These are phyloP conservation scores for Withania somnifera DNA, from an alignment of 305 asterid genomes.

Conservation along the genomic window DNA sequence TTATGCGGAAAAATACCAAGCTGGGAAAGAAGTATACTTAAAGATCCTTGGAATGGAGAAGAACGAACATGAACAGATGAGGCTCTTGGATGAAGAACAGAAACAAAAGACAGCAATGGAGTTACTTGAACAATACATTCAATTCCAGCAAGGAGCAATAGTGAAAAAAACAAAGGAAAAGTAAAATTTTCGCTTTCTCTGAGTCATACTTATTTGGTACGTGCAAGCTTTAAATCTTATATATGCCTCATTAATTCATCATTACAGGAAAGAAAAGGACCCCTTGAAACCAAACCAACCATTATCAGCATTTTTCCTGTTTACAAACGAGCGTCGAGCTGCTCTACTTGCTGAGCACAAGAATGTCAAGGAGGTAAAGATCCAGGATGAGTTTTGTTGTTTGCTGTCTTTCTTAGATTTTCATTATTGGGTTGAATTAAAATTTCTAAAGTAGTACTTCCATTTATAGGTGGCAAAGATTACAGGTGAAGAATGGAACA, in stretches of 20 bases:
- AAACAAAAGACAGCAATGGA: conserved; percentile 80
- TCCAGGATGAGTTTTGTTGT: background rate
- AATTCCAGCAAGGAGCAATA: conserved; percentile 46
- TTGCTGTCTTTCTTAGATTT: background rate
- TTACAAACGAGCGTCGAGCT: conserved; percentile 55
- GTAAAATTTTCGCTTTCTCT: conserved; percentile 15
- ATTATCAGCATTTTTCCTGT: conserved; percentile 65
- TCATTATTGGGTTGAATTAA: too few relatives aligned
- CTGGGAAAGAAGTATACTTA: conserved; percentile 66
- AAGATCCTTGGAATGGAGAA: conserved; percentile 62
- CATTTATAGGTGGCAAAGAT: conserved; percentile 44
- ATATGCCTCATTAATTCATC: background rate
- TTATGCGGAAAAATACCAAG: conserved; percentile 65
- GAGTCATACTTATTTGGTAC: background rate
- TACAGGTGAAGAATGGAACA: conserved; percentile 89
- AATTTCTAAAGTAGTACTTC: background rate
- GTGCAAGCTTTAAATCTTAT: background rate
- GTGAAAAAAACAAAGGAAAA: conserved; percentile 50
- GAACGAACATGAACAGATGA: conserved; percentile 72
- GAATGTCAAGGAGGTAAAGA: conserved; percentile 51
- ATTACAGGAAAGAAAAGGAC: conserved; percentile 67
- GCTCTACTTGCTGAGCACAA: conserved; percentile 49
- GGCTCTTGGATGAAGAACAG: conserved; percentile 77
- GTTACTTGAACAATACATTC: conserved; percentile 76
- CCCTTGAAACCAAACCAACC: conserved; percentile 87